A percentile compares a stretch with the other conserved stretches of the same genome.
These are phyloP conservation scores for Aspergillus alliaceus DNA, from an alignment of 2,329 filamentous ascomycete genomes.

Conservation along the genomic window DNA sequence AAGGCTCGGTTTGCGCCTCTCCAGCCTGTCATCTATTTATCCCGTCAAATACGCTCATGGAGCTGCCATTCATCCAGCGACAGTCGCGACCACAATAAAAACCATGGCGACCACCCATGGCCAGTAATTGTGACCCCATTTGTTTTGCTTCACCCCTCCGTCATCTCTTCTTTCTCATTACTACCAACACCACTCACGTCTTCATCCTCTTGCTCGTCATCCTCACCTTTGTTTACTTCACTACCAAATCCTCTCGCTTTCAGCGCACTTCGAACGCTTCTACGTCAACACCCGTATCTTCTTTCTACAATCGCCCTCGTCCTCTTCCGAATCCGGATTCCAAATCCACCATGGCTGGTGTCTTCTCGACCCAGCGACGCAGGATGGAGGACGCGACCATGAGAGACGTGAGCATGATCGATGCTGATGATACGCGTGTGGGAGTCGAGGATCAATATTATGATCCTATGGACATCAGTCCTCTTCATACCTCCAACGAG, in stretches of 20 bases:
- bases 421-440: conserved; percentile 1
- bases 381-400: conserved; percentile 13
- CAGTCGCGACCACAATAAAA: conserved; percentile 7
- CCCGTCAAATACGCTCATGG: conserved; percentile 8
- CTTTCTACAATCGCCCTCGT: neutral
- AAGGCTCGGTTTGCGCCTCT: neutral
- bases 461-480: conserved; percentile 21
- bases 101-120: conserved; percentile 16
- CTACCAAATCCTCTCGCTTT: neutral
- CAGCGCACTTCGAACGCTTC: neutral
- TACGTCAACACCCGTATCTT: neutral
- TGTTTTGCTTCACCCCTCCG: conserved; percentile 13
- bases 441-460: neutral
- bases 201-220: conserved; percentile 4
- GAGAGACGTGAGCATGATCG: conserved; percentile 11
- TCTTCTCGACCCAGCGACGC: conserved; percentile 5
- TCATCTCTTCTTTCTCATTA: neutral
- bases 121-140: conserved; percentile 8
- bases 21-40: neutral
- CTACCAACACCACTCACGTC: neutral
- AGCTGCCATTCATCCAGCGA: conserved; percentile 9
- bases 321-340: neutral
- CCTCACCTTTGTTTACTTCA: neutral
- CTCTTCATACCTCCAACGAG: neutral
- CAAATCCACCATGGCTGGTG: conserved; percentile 12